Conservation (phyloP, 1,139 yeast genomes). For the Diutina sp. region DNA sequence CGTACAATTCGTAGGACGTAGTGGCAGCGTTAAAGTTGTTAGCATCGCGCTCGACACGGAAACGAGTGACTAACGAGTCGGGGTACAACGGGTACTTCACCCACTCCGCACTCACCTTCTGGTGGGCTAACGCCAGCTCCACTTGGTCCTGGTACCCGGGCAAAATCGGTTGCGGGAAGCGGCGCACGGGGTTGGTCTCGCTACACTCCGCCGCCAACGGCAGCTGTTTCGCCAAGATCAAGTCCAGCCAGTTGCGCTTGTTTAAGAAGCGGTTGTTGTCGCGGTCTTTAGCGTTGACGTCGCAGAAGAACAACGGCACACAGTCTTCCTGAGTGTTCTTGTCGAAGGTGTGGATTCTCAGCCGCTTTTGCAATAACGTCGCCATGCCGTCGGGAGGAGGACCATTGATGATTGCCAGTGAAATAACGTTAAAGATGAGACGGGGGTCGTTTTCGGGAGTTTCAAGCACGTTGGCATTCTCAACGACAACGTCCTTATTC, state of each 20-base stretch:
- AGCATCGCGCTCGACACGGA: slow-evolving; percentile 60
- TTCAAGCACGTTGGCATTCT: slow-evolving; percentile 25
- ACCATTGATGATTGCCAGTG: slow-evolving; percentile 82
- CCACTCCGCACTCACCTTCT: slow-evolving; percentile 11
- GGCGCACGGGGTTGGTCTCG: background rate
- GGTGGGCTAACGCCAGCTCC: slow-evolving; percentile 5
- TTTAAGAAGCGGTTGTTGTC: slow-evolving; percentile 53
- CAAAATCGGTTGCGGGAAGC: slow-evolving; percentile 8
- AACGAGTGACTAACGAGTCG: slow-evolving; percentile 51
- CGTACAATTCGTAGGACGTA: slow-evolving; percentile 51
- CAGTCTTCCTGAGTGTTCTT: slow-evolving; percentile 64
- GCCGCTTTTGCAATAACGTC: slow-evolving; percentile 46
- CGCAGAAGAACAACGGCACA: slow-evolving; percentile 53
- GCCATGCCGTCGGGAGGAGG: slow-evolving; percentile 93
- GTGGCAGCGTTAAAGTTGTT: slow-evolving; percentile 40
- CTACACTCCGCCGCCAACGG: background rate
- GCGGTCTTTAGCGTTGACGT: slow-evolving; percentile 47
- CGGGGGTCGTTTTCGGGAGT: slow-evolving; percentile 60
- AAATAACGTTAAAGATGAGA: slow-evolving; percentile 68
- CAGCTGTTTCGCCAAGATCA: slow-evolving; percentile 23
- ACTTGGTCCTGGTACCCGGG: slow-evolving; percentile 12
- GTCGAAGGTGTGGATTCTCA: slow-evolving; percentile 57
- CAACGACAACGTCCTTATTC: slow-evolving; percentile 15
- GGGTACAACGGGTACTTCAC: slow-evolving; percentile 39
- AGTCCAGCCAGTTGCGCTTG: slow-evolving; percentile 64